A percentile compares a stretch with the other conserved stretches of the same genome.
Evolutionary conservation across 352 stramenopile genomes (phyloP).

Genomic region (Phytophthora pistaciae): DNA sequence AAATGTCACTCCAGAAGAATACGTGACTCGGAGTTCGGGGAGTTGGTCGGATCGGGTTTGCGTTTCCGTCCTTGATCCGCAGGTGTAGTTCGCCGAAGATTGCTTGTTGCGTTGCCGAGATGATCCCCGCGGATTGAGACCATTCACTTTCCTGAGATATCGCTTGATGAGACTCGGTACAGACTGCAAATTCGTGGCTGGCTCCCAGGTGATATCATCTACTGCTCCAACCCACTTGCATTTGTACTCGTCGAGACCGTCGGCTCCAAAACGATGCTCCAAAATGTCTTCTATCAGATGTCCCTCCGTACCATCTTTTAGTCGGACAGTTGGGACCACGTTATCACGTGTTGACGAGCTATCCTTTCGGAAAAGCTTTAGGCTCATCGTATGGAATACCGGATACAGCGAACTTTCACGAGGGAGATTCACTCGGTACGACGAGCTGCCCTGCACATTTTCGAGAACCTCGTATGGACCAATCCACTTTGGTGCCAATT

Average conservation of each 20-base stretch:
- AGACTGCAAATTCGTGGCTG: too few species aligned
- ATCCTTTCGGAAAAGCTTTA: neutral
- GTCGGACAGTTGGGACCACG: neutral
- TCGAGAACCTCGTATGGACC: neutral
- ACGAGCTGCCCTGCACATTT: too few species aligned
- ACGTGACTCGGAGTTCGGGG: too few species aligned
- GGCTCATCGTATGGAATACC: neutral
- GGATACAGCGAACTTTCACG: neutral
- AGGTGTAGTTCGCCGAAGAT: neutral
- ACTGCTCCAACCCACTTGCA: neutral
- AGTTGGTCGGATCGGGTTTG: too few species aligned
- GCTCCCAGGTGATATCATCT: too few species aligned
- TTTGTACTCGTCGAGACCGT: neutral
- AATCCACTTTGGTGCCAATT: neutral
- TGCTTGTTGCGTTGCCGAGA: too few species aligned
- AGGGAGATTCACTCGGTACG: neutral
- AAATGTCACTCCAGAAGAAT: neutral
- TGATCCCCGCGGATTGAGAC: too few species aligned
- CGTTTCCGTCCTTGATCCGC: neutral
- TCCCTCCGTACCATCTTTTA: neutral
- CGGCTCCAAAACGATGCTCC: neutral
- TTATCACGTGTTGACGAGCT: neutral
- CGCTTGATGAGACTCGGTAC: too few species aligned
- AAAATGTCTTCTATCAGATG: neutral
- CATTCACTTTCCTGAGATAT: too few species aligned